These are phyloP conservation scores for Durotheca rogersii DNA, from an alignment of 495 filamentous ascomycete genomes.

Conservation along the genomic window DNA sequence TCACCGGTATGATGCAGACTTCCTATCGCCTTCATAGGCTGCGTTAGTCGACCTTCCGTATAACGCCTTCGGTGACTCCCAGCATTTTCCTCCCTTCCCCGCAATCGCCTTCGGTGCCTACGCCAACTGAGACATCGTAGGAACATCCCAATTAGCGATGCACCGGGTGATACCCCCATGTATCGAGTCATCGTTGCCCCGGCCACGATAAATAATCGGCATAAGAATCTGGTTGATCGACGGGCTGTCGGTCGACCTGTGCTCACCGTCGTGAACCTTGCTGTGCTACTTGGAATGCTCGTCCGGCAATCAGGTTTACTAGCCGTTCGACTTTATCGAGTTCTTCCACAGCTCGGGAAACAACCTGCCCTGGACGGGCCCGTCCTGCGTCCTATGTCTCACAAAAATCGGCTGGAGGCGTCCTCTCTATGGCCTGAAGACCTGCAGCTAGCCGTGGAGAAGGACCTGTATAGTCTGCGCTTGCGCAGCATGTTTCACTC, in stretches of 20 bases:
- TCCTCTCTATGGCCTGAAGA: constrained; percentile 25
- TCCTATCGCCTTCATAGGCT: no score
- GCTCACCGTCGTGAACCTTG: constrained; percentile 5
- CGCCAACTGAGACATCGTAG: constrained; percentile 21
- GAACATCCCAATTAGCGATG: constrained; percentile 8
- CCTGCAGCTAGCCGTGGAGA: constrained; percentile 27
- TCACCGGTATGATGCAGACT: no score
- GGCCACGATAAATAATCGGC: neutral
- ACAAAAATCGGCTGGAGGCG: constrained; percentile 25
- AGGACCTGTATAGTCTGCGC: constrained; percentile 8
- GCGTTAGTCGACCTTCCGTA: neutral
- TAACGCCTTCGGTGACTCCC: neutral
- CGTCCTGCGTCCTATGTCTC: constrained; percentile 27
- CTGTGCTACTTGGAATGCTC: constrained; percentile 8
- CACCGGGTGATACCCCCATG: constrained; percentile 13
- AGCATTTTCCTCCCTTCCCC: constrained; percentile 10
- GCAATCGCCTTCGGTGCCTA: constrained; percentile 14
- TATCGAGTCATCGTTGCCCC: constrained; percentile 10
- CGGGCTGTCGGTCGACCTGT: neutral
- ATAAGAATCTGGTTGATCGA: neutral
- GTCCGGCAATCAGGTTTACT: constrained; percentile 23
- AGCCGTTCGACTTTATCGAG: neutral
- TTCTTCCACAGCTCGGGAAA: constrained; percentile 13
- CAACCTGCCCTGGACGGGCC: constrained; percentile 16
- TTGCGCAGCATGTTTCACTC: constrained; percentile 23